Base-by-base conservation (phyloP, 371 early-diverging fungal species). In the Nematocida major region DNA sequence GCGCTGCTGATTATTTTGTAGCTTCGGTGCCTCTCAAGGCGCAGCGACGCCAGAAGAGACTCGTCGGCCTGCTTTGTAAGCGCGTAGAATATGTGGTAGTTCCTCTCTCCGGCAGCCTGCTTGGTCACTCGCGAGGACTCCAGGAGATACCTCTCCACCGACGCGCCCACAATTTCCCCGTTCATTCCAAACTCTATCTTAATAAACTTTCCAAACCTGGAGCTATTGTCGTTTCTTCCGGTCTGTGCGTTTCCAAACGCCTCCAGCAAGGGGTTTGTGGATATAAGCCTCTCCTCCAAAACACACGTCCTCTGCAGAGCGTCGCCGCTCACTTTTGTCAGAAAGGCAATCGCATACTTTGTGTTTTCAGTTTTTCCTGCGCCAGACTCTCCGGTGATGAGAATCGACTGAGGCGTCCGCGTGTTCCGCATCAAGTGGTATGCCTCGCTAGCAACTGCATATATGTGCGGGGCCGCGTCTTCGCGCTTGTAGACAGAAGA, bases 321-420 rank as follows among this genome's bases (percentile, higher is more conserved):
- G n/a, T 67, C 68, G 78, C 88, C 86, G 1, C 94, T 93, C 39
- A 93, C 89, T 1, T 91, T 87, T 0, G 97, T 90, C 54, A 99
- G 85, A 85, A 95, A 98, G 81, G 94, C 93, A 63, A 97, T 96
- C n/a, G 96, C 94, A 77, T 93, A 93, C 81, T 99, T 97, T 20
- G 97, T 95, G 85, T 95, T 96, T 84, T 95, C 98, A 7, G 99
- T 99, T 85, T 99, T 99, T 61, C 99, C 99, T 30, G 99, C 98
- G 42, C 98, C 98, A 24, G 95, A 94, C 86, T 99, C 98, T 69
- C 99, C 99, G 48, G 98, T 97, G 80, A 99, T 95, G 26, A 98
- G 84, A 79, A 99, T 94, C 3, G 95, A 93, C 84, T 99, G 98
- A 80, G 96, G 93, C 80, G 92, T 92, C 68, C 88, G 86, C 54